phyloP scores from a whole-genome alignment of 345 rosid genomes.

The Syzygium aromaticum region DNA sequence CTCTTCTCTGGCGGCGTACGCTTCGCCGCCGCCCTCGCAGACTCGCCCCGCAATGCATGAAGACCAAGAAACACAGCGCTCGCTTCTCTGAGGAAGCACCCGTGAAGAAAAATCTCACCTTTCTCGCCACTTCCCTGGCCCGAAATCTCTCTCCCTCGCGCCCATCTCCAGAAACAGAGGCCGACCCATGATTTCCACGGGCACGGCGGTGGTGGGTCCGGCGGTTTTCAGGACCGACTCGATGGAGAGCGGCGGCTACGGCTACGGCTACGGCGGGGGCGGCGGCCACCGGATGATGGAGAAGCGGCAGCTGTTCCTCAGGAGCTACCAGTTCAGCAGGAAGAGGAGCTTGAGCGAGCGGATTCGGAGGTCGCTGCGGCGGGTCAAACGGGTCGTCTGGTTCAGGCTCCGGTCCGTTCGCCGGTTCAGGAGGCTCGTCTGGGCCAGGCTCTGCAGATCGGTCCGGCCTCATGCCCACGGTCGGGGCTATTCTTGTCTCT shows the following conservation, averaged over 20 bases:
- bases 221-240: neutral
- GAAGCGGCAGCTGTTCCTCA: constrained; percentile 72
- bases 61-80: neutral
- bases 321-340: constrained; percentile 73
- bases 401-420: constrained; percentile 35
- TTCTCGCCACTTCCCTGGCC: neutral
- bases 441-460: constrained; percentile 39
- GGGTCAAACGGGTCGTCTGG: constrained; percentile 48
- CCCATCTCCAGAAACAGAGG: neutral
- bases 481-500: neutral
- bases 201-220: neutral
- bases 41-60: neutral
- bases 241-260: neutral
- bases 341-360: constrained; percentile 43
- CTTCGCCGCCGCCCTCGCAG: neutral
- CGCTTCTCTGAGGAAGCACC: neutral
- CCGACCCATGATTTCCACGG: neutral
- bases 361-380: constrained; percentile 32
- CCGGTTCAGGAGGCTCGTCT: constrained; percentile 32
- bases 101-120: neutral
- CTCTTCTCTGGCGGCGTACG: neutral
- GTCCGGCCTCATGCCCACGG: neutral
- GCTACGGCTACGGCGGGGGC: neutral
- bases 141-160: neutral
- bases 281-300: constrained; percentile 26